These are phyloP conservation scores for Auriscalpium microsporum DNA, from an alignment of 768 basidiomycete genomes.

Conservation along the genomic window DNA sequence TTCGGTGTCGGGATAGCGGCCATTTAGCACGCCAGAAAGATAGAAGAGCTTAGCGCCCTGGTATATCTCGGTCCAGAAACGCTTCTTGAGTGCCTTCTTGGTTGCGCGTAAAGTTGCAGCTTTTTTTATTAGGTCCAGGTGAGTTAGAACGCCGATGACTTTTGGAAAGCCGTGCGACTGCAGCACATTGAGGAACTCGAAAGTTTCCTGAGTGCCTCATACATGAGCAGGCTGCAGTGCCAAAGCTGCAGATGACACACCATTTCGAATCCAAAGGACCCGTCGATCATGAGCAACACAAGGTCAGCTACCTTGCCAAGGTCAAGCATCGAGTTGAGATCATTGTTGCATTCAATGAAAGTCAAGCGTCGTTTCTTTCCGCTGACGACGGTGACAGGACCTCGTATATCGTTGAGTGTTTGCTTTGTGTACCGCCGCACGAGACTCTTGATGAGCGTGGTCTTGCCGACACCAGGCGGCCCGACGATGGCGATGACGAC, in stretches of 20 bases:
- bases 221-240: background rate
- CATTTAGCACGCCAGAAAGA: constrained; percentile 92
- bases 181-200: constrained; percentile 96
- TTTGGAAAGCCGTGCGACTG: constrained; percentile 98
- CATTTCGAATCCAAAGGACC: constrained; percentile 98
- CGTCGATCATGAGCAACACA: constrained; percentile 95
- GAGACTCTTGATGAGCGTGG: constrained; percentile 85
- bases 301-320: constrained; percentile 94
- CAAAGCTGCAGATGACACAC: constrained; percentile 33
- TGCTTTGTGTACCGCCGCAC: constrained; percentile 92
- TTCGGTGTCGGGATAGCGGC: constrained; percentile 94
- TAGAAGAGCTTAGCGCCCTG: constrained; percentile 98
- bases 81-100: constrained; percentile 92
- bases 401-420: constrained; percentile 79
- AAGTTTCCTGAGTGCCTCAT: constrained; percentile 67
- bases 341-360: constrained; percentile 95
- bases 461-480: constrained; percentile 95
- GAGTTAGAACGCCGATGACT: constrained; percentile 92
- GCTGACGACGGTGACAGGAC: constrained; percentile 89
- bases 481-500: constrained; percentile 93
- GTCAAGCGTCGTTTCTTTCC: constrained; percentile 93
- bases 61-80: constrained; percentile 99
- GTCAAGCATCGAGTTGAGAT: constrained; percentile 98
- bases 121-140: constrained; percentile 96
- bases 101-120: constrained; percentile 75